A percentile compares a stretch with the other conserved stretches of the same genome.
These are phyloP conservation scores for Colletotrichum tabaci DNA, from an alignment of 2,329 filamentous ascomycete species.

Conservation along the genomic window DNA sequence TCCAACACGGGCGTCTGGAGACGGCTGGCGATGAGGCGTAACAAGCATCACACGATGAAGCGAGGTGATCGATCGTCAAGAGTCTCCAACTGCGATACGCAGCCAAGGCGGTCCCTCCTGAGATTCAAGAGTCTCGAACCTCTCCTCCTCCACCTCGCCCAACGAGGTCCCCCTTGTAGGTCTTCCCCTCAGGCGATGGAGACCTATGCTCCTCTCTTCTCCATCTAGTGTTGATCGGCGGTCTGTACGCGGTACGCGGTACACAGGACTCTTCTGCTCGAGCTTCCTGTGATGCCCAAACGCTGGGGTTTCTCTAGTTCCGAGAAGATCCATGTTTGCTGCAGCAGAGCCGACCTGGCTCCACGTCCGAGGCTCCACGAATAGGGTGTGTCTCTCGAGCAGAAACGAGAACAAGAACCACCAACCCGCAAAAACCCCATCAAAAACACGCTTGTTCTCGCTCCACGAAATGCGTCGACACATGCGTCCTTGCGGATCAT, in stretches of 20 bases:
- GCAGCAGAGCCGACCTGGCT: constrained; percentile 15
- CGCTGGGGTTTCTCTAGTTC: constrained; percentile 7
- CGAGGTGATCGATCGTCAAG: too few relatives aligned
- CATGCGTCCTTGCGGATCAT: neutral
- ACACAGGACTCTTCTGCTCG: neutral
- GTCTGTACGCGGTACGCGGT: neutral
- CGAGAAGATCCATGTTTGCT: constrained; percentile 9
- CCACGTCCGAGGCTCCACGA: constrained; percentile 15
- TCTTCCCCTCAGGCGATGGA: neutral
- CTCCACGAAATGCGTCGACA: neutral
- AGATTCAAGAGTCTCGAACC: neutral
- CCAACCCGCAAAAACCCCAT: neutral
- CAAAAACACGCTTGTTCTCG: neutral
- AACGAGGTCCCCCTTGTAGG: neutral
- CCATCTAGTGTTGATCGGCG: neutral
- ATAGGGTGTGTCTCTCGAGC: neutral
- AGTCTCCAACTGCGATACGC: neutral
- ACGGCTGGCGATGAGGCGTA: neutral
- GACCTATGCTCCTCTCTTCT: neutral
- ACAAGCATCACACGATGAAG: too few relatives aligned
- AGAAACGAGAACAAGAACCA: too few relatives aligned
- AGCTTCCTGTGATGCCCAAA: neutral
- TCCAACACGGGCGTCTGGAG: neutral
- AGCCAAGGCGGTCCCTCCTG: neutral
- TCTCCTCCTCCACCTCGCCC: neutral